Evolutionary conservation across 768 basidiomycete genomes (phyloP).

Genomic region (Xanthoconium stramineum): DNA sequence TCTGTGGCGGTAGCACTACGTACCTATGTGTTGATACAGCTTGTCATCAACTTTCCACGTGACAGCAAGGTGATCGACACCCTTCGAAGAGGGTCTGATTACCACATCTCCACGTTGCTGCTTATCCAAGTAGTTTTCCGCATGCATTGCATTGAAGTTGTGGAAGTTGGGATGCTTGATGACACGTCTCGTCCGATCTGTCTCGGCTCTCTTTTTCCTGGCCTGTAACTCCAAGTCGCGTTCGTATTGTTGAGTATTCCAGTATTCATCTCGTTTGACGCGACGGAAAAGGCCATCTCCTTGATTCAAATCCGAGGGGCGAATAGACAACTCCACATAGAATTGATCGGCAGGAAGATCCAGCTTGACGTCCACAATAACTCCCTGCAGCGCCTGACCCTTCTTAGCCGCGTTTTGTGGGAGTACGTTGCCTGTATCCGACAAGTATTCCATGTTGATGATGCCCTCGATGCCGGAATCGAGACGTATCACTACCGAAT

Average conservation of each 20-base stretch:
- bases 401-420: slow-evolving; percentile 57
- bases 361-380: slow-evolving; percentile 71
- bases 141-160: slow-evolving; percentile 86
- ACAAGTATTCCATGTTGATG: slow-evolving; percentile 59
- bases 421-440: slow-evolving; percentile 42
- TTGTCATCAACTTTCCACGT: slow-evolving; percentile 99
- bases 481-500: slow-evolving; percentile 65
- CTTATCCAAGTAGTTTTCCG: slow-evolving; percentile 84
- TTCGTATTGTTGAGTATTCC: slow-evolving; percentile 62
- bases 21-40: slow-evolving; percentile 95
- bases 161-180: slow-evolving; percentile 99
- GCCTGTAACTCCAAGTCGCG: slow-evolving; percentile 70
- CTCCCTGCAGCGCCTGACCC: slow-evolving; percentile 76
- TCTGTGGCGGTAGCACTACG: slow-evolving; percentile 21
- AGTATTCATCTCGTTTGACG: slow-evolving; percentile 55
- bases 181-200: slow-evolving; percentile 73
- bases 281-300: slow-evolving; percentile 65
- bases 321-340: slow-evolving; percentile 71
- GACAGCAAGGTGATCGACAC: slow-evolving; percentile 87
- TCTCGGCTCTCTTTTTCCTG: slow-evolving; percentile 83
- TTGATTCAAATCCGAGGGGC: slow-evolving; percentile 53
- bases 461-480: slow-evolving; percentile 91
- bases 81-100: slow-evolving; percentile 94
- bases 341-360: slow-evolving; percentile 60
- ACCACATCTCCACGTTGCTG: slow-evolving; percentile 96